Evolutionary conservation across 2,329 filamentous ascomycete species (phyloP).

Genomic region (Colletotrichum sidae): DNA sequence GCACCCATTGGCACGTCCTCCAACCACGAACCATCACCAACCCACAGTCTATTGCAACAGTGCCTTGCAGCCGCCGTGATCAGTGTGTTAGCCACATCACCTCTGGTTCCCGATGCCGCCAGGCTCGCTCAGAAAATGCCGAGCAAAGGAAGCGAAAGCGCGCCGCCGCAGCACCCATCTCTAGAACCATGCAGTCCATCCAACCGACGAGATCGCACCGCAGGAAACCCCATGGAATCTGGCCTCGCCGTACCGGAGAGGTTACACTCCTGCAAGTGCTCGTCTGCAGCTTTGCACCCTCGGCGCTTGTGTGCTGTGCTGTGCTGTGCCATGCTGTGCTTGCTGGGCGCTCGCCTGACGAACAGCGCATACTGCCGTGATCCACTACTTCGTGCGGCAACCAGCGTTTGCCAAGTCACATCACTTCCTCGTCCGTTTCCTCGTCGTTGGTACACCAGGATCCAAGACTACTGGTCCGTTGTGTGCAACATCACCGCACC

Average conservation of each 20-base stretch:
- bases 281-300: not conserved
- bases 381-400: not conserved
- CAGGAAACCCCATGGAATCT: not conserved
- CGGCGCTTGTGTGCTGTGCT: constrained; percentile 19
- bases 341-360: not conserved
- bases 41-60: too few species aligned
- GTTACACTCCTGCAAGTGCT: constrained; percentile 34
- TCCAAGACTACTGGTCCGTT: constrained; percentile 13
- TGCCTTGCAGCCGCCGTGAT: constrained; percentile 21
- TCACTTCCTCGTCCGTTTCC: not conserved
- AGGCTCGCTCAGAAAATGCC: constrained; percentile 1
- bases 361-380: not conserved
- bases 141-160: constrained; percentile 16
- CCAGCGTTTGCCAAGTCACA: constrained; percentile 18
- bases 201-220: not conserved
- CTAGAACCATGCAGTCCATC: constrained; percentile 14
- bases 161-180: constrained; percentile 15
- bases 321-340: constrained; percentile 7
- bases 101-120: constrained; percentile 8
- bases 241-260: constrained; percentile 6
- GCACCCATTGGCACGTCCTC: too few species aligned
- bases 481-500: constrained; percentile 30
- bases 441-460: not conserved
- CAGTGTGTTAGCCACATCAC: not conserved
- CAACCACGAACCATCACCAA: too few species aligned